Percentiles rank a stretch among this genome's conserved stretches.
phyloP scores from a whole-genome alignment of 345 rosid species.

The Orychophragmus violaceus region DNA sequence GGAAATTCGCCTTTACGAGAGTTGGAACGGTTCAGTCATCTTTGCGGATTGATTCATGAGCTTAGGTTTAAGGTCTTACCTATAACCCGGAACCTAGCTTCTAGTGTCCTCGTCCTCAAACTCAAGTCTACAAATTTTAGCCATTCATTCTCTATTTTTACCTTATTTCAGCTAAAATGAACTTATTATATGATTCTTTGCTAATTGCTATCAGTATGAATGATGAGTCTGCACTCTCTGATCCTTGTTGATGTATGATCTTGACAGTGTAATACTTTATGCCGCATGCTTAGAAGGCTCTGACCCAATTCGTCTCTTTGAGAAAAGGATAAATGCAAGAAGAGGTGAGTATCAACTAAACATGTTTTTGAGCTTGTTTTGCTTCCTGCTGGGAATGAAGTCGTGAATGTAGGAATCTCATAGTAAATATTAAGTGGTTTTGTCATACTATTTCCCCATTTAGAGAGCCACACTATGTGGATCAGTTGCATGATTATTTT shows the following conservation, averaged over 20 bases:
- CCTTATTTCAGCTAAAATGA: neutral
- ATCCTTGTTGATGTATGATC: neutral
- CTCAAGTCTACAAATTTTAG: neutral
- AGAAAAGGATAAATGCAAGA: slow-evolving; percentile 77
- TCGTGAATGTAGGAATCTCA: neutral
- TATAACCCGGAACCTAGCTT: neutral
- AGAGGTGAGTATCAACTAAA: slow-evolving; percentile 47
- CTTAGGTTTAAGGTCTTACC: slow-evolving; percentile 8
- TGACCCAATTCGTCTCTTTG: slow-evolving; percentile 85
- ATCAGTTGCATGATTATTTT: neutral
- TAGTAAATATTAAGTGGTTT: neutral
- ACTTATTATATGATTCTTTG: neutral
- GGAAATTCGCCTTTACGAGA: neutral
- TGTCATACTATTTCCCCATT: neutral
- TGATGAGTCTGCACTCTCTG: neutral
- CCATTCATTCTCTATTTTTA: neutral
- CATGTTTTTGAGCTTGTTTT: neutral
- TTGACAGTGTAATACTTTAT: slow-evolving; percentile 58
- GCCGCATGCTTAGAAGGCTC: slow-evolving; percentile 95
- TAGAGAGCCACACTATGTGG: neutral
- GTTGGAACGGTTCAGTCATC: neutral
- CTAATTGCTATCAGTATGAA: neutral
- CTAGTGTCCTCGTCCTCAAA: neutral
- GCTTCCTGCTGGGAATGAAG: neutral
- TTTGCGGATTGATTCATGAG: neutral